Base-by-base conservation (phyloP, 2,329 filamentous ascomycete species). In the Ascochyta lentis region DNA sequence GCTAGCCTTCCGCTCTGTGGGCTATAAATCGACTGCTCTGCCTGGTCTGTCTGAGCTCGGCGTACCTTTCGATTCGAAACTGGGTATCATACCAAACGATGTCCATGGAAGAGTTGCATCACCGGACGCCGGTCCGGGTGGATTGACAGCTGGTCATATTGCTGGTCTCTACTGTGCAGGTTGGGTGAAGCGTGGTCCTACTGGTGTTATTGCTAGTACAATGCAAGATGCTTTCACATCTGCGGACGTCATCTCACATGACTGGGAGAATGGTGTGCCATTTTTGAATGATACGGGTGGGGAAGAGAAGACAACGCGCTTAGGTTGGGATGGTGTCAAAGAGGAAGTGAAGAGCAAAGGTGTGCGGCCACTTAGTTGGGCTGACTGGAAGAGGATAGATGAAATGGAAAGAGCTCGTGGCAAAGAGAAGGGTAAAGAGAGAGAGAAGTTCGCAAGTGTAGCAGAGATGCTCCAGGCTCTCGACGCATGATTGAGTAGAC, bases 151-250 rank as follows among this genome's bases (percentile, higher is more conserved):
- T 58, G 68, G 79, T 62, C 70, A 84, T 73, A 68, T 90, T 0
- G 86, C 88, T 0, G 92, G 94, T 0, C 76, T 96, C 26, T 99
- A 99, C 77, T 96, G 92, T 63, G 90, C 94, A 15, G 95, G 95
- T 0, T 99, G 95, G 95, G 92, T 97, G 9, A 98, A 98, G 79
- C 86, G 89, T 33, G 95, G 95, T 0, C 94, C 95, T 0, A 97
- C 92, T 0, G 95, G 95, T 2, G 93, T 98, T 3, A 99, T 99
- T 73, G 94, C 94, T 1, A 92, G 89, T 27, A 99, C 95, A 0
- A 96, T 99, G 92, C 86, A 89, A 56, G 95, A 99, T 73, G 94
- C 95, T 0, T 99, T 98, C 68, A 84, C 85, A 8, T 96, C 92
- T 0, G 95, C 88, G 1, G 93, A 97, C 71, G 86, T 89, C 3